Base-by-base conservation (phyloP, 208 protist species). In the Crithidia fasciculata region DNA sequence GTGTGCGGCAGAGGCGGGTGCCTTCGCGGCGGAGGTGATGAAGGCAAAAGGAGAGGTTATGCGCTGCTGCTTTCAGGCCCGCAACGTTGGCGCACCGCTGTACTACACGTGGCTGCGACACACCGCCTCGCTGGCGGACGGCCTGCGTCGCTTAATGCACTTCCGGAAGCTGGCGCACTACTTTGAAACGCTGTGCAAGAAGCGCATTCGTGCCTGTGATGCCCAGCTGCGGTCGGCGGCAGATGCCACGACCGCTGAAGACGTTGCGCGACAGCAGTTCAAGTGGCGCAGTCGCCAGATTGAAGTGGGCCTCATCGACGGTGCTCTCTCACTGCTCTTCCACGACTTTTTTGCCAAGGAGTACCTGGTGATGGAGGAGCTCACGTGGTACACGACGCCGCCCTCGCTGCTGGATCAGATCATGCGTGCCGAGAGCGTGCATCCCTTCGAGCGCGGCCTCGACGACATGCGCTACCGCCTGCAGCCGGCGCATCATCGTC, bases 351-450 rank as follows among this genome's bases (percentile, higher is more conserved):
- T 95, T 69, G 72, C 80, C 15, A 89, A 88, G 76, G 83, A 91
- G 70, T 95, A 88, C 69, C 69, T 96, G 3, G 81, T 93, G 59
- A 91, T 95, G 84, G 88, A 95, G 69, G 92, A 96, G 79, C 78
- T 96, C 41, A 88, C 82, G n/a, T 96, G 92, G 92, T 66, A 76
- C 74, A 62, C 80, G 40, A 95, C 88, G 8, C 83, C 89, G 56
- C 86, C 90, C 37, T 68, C 69, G 40, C 40, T 96, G 60, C 72
- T 96, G 9, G 92, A 96, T 69, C 75, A 93, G 61, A 88, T 96
- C 49, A 92, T 94, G 66, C 61, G 55, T 0, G 81, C 83, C 4
- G 92, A 96, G 78, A 15, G 63, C 43, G 92, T 96, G 0, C 92
- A 96, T 50, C 88, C 87, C 0, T 95, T 96, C 72, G 10, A 68